phyloP scores from a whole-genome alignment of 2,329 filamentous ascomycete species.

The Zasmidium citrigriseum region DNA sequence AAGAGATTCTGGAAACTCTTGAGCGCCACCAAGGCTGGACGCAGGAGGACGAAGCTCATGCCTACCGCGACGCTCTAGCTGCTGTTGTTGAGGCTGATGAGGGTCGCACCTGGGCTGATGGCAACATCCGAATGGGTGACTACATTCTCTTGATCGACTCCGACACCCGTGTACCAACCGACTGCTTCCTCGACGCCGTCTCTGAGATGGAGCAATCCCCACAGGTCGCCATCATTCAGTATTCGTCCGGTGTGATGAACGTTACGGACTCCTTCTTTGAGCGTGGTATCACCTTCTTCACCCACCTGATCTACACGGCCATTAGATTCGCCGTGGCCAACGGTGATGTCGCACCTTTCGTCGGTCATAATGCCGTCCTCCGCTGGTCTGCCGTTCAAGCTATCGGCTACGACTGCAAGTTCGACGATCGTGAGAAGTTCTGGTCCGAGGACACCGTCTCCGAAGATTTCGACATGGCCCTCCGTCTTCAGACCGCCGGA shows the following conservation, averaged over 20 bases:
- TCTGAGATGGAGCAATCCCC: slow-evolving; percentile 80
- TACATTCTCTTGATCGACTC: slow-evolving; percentile 80
- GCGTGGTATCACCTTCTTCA: slow-evolving; percentile 46
- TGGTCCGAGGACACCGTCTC: slow-evolving; percentile 81
- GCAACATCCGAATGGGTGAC: slow-evolving; percentile 82
- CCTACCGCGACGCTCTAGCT: slow-evolving; percentile 65
- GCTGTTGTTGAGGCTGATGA: slow-evolving; percentile 65
- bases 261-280: slow-evolving; percentile 68
- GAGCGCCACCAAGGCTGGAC: slow-evolving; percentile 64
- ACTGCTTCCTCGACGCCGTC: slow-evolving; percentile 76
- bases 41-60: slow-evolving; percentile 66
- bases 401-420: slow-evolving; percentile 68
- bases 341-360: slow-evolving; percentile 75
- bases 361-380: slow-evolving; percentile 77
- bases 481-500: slow-evolving; percentile 70
- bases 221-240: slow-evolving; percentile 77
- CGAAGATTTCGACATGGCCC: slow-evolving; percentile 80
- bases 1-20: slow-evolving; percentile 64
- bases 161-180: slow-evolving; percentile 74
- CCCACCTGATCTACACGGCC: slow-evolving; percentile 72
- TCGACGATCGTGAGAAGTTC: slow-evolving; percentile 71
- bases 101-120: slow-evolving; percentile 76
- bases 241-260: slow-evolving; percentile 77
- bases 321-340: slow-evolving; percentile 77
- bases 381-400: slow-evolving; percentile 76